Percentiles rank a stretch among this genome's conserved stretches.
Conservation (phyloP, 2,329 filamentous ascomycete genomes). For the Shiraia sp. region DNA sequence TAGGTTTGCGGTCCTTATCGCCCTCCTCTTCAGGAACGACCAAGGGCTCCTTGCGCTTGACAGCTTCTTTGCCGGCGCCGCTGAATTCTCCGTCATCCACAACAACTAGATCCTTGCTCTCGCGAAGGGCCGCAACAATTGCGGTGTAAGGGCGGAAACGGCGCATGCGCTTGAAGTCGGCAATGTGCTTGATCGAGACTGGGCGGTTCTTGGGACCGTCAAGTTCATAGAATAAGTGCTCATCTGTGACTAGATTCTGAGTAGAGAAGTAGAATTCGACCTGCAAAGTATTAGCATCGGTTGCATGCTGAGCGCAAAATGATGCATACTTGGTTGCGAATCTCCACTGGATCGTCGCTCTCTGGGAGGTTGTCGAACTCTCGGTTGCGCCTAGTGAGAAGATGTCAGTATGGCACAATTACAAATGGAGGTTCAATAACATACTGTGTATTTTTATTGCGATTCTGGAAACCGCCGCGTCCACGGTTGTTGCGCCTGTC, state of each 20-base stretch:
- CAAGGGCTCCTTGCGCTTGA: slow-evolving; percentile 74
- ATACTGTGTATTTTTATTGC: slow-evolving; percentile 22
- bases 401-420: slow-evolving; percentile 7
- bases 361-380: slow-evolving; percentile 60
- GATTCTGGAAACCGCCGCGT: slow-evolving; percentile 13
- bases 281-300: slow-evolving; percentile 50
- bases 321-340: slow-evolving; percentile 74
- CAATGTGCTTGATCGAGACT: slow-evolving; percentile 75
- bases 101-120: slow-evolving; percentile 73
- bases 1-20: slow-evolving; percentile 34
- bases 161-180: slow-evolving; percentile 93
- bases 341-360: slow-evolving; percentile 76
- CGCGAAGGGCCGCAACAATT: slow-evolving; percentile 80
- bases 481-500: slow-evolving; percentile 16
- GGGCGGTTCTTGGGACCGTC: slow-evolving; percentile 81
- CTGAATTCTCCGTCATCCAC: slow-evolving; percentile 70
- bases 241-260: slow-evolving; percentile 85
- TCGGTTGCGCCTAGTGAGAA: slow-evolving; percentile 23
- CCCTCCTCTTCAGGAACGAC: slow-evolving; percentile 27
- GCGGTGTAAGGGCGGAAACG: slow-evolving; percentile 87
- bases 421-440: background rate
- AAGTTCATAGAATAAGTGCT: slow-evolving; percentile 79
- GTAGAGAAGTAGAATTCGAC: slow-evolving; percentile 97
- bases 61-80: slow-evolving; percentile 44
- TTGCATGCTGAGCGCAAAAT: background rate